Evolutionary conservation across 306 rosid species (phyloP).

Genomic region (Fagus sylvatica): DNA sequence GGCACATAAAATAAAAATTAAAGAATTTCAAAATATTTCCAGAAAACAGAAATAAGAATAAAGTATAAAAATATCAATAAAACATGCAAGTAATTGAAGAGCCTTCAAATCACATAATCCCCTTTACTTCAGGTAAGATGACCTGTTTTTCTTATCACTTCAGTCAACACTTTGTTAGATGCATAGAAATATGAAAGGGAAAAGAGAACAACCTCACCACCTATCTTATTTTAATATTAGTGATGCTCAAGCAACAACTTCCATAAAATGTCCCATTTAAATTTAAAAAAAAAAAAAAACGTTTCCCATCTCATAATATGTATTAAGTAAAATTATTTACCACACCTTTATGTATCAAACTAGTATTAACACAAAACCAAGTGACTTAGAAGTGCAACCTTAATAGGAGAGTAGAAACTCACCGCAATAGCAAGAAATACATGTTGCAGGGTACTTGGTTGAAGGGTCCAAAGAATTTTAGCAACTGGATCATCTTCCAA

Average conservation of each 20-base stretch:
- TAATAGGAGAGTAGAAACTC: conserved; percentile 39
- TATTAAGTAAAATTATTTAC: conserved; percentile 8
- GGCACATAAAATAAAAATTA: background rate
- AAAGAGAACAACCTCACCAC: background rate
- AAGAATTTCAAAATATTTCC: background rate
- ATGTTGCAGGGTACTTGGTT: conserved; percentile 56
- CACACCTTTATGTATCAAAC: conserved; percentile 4
- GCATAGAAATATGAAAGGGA: background rate
- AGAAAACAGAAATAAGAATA: conserved; percentile 9
- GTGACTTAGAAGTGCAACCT: conserved; percentile 20
- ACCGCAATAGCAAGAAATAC: conserved; percentile 86
- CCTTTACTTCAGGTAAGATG: background rate
- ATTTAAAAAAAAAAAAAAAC: conserved; percentile 27
- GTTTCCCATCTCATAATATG: conserved; percentile 20
- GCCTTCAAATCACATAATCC: background rate
- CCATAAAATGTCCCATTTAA: background rate
- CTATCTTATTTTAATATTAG: conserved; percentile 1
- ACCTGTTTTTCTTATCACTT: background rate
- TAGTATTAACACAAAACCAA: conserved; percentile 20
- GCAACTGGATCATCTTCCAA: conserved; percentile 75
- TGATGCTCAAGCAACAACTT: conserved; percentile 21
- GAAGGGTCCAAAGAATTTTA: conserved; percentile 57
- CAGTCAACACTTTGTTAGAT: background rate
- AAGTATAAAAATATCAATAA: conserved; percentile 10
- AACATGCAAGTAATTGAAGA: conserved; percentile 18